A percentile compares a stretch with the other conserved stretches of the same genome.
Conservation (phyloP, 257 asterid genomes). For the Solanum piurae region DNA sequence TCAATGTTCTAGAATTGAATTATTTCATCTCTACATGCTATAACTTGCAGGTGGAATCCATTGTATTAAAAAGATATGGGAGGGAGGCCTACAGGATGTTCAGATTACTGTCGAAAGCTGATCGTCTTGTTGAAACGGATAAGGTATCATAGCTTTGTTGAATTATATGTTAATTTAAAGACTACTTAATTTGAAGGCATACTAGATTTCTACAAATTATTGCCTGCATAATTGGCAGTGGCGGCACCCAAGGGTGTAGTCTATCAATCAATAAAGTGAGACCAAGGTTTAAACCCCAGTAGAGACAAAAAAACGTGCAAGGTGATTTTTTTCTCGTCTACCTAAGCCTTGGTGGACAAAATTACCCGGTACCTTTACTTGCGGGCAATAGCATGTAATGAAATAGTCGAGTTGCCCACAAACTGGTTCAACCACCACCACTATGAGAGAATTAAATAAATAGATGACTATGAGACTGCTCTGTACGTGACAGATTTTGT, state of each 20-base stretch:
- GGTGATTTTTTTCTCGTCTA: not conserved
- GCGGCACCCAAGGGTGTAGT: not conserved
- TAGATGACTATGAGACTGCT: not conserved
- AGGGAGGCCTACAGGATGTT: conserved; percentile 75
- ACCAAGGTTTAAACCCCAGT: not conserved
- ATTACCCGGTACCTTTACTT: not conserved
- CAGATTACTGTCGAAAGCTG: conserved; percentile 54
- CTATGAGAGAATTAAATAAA: not conserved
- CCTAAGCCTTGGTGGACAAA: not conserved
- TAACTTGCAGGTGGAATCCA: conserved; percentile 66
- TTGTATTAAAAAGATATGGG: conserved; percentile 73
- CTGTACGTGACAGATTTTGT: not conserved
- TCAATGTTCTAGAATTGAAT: not conserved
- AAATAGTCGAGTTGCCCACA: not conserved
- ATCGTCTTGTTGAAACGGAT: conserved; percentile 46
- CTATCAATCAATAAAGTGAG: not conserved
- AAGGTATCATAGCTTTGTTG: conserved; percentile 38
- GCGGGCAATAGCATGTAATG: not conserved
- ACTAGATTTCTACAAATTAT: not conserved
- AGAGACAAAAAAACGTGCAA: not conserved
- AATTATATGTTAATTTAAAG: not conserved
- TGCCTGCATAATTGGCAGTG: not conserved
- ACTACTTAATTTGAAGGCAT: not conserved
- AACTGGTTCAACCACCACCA: not conserved
- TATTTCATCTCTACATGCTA: conserved; percentile 2